A percentile compares a stretch with the other conserved stretches of the same genome.
phyloP scores from a whole-genome alignment of 768 basidiomycete genomes.

The Panaeolus papilionaceus region DNA sequence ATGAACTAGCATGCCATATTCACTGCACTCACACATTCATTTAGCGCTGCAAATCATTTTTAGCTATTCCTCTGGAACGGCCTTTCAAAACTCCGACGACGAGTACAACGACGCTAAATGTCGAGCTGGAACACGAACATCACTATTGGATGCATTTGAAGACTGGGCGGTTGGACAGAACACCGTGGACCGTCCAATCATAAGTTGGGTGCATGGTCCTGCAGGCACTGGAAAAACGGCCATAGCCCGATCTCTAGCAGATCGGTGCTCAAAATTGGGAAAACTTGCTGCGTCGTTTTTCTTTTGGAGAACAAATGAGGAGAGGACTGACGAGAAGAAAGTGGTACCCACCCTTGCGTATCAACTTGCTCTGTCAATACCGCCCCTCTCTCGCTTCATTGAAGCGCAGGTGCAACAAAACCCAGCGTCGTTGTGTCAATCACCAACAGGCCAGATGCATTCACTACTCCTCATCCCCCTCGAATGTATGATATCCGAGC shows the following conservation, averaged over 20 bases:
- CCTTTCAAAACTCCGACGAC: neutral
- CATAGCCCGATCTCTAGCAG: conserved; percentile 10
- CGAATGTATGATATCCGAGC: neutral
- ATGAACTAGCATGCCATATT: no score
- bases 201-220: conserved; percentile 12
- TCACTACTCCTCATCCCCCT: neutral
- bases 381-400: neutral
- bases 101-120: neutral
- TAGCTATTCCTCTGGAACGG: neutral
- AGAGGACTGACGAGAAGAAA: neutral
- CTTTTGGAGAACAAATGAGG: conserved; percentile 11
- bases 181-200: neutral
- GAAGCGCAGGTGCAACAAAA: neutral
- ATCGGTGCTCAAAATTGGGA: neutral
- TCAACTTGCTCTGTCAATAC: conserved; percentile 9
- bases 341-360: conserved; percentile 1
- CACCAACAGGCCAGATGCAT: neutral
- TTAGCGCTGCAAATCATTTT: neutral
- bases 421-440: neutral
- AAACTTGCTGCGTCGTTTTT: conserved; percentile 8
- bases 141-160: neutral
- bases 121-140: neutral
- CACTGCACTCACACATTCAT: no score
- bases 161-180: neutral
- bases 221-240: neutral